Base-by-base conservation (phyloP, 2,329 filamentous ascomycete species). In the Pestalotiopsis sp. region DNA sequence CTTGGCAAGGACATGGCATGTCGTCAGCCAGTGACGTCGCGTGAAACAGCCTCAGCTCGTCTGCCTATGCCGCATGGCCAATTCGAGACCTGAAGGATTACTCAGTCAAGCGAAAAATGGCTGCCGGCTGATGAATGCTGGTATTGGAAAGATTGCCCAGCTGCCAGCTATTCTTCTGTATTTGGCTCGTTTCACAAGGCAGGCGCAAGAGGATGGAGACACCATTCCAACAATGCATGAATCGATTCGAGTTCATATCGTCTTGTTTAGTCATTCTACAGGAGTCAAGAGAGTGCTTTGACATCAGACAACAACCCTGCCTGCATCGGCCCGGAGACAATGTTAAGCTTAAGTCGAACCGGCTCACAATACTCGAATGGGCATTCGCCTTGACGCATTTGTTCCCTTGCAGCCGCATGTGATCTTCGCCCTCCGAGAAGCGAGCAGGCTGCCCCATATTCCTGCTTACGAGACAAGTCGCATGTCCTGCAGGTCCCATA, bases 271-370 rank as follows among this genome's bases (percentile, higher is more conserved):
- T 45, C 45, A n/a, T 52, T 52, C 14, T n/a, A 52, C 7, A 7
- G 20, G 45, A 9, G 11, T 3, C 45, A 52, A 52, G 57, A 23
- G 25, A 23, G 14, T 23, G 57, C 27, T 27, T 23, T 36, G 23
- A 13, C 27, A 14, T 36, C 57, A 23, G 27, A 59, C 14, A 9
- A 7, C 57, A 36, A 59, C 27, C 57, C 27, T 59, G 27, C 57
- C 27, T 36, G 27, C 57, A 59, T 59, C 57, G 57, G 57, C 23
- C 57, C 57, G 57, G 23, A 5, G 12, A 59, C 57, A 59, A 36
- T 27, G 25, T 59, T 59, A 59, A 59, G 57, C 57, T 59, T 59
- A 59, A 59, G 57, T 59, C 57, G 57, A 36, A 36, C 23, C 57
- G 57, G 57, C 57, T 59, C 5, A 17, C 57, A n/a, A 27, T 59